Evolutionary conservation across 225 moss, liverwort and hornwort species (phyloP), one percentile per base, ranked within the genome.

Genomic region (Bryum argenteum): DNA sequence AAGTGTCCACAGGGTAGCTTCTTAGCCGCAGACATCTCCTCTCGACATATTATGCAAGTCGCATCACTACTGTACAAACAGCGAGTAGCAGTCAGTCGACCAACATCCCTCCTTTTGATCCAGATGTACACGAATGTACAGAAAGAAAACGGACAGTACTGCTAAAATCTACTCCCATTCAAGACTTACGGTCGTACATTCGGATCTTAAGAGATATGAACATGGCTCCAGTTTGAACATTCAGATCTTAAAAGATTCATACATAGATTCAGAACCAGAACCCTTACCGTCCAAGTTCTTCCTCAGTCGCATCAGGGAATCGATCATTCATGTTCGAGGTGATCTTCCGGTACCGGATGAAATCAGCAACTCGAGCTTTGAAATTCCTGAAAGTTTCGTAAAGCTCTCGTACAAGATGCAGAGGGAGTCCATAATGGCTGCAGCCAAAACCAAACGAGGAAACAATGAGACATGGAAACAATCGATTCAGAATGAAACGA

Each of bases 251-350:
- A 63, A 63, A 2, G 51, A 26, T 63, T 59, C 26, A 54, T 41
- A 59, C 58, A 68, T 47, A 41, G 54, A 53, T 52, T 1, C 8
- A 52, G 13, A 72, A 77, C 59, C 65, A 69, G 18, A 58, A 59
- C 61, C 44, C 78, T 39, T 87, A 99, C 98, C 94, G 89, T 76
- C 92, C 86, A 77, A 99, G 91, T 78, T 99, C 98, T 79, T 99
- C 98, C 52, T 88, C 78, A 51, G 91, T 94, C 58, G 94, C 98
- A 78, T 99, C 98, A 61, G 98, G 98, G 39, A 99, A 99, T 26
- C 94, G 94, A 81, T 91, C 98, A 70, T 99, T 99, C 98, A 99
- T 94, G 63, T 99, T 99, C 58, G 98, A 99, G 26, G 98, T 94
- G 39, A 99, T 85, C 75, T 91, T 99, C 77, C 94, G 88, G 77